phyloP scores from a whole-genome alignment of 2,329 filamentous ascomycete genomes.

The Talaromyces sp. region DNA sequence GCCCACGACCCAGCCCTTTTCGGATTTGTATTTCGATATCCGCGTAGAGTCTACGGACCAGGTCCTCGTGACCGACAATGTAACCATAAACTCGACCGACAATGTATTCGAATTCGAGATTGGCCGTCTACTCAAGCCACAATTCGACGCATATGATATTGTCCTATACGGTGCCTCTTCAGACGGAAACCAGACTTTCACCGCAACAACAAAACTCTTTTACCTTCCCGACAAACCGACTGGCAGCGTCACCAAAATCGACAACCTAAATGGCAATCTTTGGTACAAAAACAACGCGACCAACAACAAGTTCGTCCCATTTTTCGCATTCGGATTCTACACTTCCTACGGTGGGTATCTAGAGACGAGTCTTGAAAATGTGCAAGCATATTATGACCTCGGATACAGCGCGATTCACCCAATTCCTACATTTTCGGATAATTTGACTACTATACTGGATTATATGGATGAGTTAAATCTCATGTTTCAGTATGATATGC shows the following conservation, averaged over 20 bases:
- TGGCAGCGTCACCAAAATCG: slow-evolving; percentile 17
- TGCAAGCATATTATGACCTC: slow-evolving; percentile 16
- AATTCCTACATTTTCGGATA: slow-evolving; percentile 12
- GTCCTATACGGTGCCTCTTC: slow-evolving; percentile 5
- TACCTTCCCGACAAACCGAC: slow-evolving; percentile 15
- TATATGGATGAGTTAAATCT: slow-evolving; percentile 18
- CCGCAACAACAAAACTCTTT: slow-evolving; percentile 15
- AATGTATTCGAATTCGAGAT: slow-evolving; percentile 16
- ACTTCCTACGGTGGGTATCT: slow-evolving; percentile 16
- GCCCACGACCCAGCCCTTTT: not conserved
- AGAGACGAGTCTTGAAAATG: slow-evolving; percentile 14
- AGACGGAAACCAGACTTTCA: slow-evolving; percentile 13
- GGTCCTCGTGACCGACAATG: slow-evolving; percentile 4
- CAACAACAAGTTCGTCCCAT: slow-evolving; percentile 9
- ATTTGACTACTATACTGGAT: slow-evolving; percentile 14
- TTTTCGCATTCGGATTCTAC: slow-evolving; percentile 18
- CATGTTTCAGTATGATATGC: slow-evolving; percentile 19
- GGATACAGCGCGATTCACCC: slow-evolving; percentile 18
- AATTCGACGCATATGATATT: slow-evolving; percentile 12
- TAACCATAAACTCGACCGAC: slow-evolving; percentile 12
- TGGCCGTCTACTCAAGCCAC: not conserved
- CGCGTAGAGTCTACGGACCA: slow-evolving; percentile 3
- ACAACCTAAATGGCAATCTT: slow-evolving; percentile 16
- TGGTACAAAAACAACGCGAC: slow-evolving; percentile 13
- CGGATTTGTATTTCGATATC: slow-evolving; percentile 14